These are phyloP conservation scores for Niveomyces coronatus DNA, from an alignment of 2,329 filamentous ascomycete species.

Conservation along the genomic window DNA sequence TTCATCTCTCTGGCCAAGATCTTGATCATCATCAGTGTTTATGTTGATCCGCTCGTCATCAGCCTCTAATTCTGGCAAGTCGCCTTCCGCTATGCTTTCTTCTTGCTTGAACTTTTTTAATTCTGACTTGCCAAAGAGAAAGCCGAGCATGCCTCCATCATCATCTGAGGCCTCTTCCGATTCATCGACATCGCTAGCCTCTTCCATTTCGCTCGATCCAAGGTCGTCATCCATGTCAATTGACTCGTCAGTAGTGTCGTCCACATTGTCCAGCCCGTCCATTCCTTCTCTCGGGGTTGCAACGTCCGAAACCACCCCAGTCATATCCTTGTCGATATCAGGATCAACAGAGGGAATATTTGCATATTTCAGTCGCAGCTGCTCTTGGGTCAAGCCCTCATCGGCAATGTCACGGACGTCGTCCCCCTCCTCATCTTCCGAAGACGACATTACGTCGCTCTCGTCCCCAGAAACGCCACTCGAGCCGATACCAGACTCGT, in stretches of 20 bases:
- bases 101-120: slow-evolving; percentile 40
- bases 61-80: too few relatives aligned
- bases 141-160: slow-evolving; percentile 40
- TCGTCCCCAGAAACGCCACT: slow-evolving; percentile 32
- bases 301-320: slow-evolving; percentile 15
- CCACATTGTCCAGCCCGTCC: slow-evolving; percentile 20
- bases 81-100: too few relatives aligned
- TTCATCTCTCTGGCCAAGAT: slow-evolving; percentile 12
- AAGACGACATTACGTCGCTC: slow-evolving; percentile 48
- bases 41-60: too few relatives aligned
- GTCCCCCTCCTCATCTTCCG: slow-evolving; percentile 34
- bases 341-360: slow-evolving; percentile 41
- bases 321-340: slow-evolving; percentile 14
- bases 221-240: slow-evolving; percentile 60
- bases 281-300: slow-evolving; percentile 16
- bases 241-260: slow-evolving; percentile 53
- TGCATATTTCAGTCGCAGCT: slow-evolving; percentile 59
- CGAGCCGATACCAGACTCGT: too few relatives aligned
- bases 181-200: slow-evolving; percentile 32
- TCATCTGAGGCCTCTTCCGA: slow-evolving; percentile 34
- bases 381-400: slow-evolving; percentile 57
- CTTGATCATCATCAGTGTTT: slow-evolving; percentile 2
- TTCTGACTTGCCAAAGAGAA: slow-evolving; percentile 51
- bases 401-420: slow-evolving; percentile 45
- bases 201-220: slow-evolving; percentile 43